phyloP scores from a whole-genome alignment of 768 basidiomycete species.

The Erythrobasidium yunnanense region DNA sequence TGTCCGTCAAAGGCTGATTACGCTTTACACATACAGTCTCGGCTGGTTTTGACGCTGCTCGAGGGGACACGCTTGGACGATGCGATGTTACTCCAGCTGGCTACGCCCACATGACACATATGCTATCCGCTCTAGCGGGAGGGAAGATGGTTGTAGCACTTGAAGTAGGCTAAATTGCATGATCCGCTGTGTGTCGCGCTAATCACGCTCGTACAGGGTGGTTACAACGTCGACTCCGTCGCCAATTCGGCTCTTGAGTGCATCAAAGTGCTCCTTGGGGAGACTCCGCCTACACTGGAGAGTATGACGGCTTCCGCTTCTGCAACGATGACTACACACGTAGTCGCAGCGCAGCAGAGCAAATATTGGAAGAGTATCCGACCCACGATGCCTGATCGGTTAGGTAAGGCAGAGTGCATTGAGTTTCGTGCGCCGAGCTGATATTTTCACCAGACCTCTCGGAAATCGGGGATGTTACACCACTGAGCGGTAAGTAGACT shows the following conservation, averaged over 20 bases:
- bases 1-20: not conserved
- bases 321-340: constrained; percentile 79
- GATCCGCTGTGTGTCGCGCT: not conserved
- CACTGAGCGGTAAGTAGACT: not conserved
- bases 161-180: constrained; percentile 52
- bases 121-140: constrained; percentile 75
- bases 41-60: constrained; percentile 93
- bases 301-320: constrained; percentile 60
- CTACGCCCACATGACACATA: constrained; percentile 97
- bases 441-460: not conserved
- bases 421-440: no score
- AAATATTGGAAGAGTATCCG: constrained; percentile 83
- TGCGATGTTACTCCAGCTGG: constrained; percentile 83
- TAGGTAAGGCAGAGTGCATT: constrained; percentile 57
- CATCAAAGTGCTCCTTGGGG: constrained; percentile 73
- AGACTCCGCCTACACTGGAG: constrained; percentile 64
- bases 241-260: constrained; percentile 79
- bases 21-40: constrained; percentile 55
- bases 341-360: constrained; percentile 75
- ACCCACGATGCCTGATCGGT: constrained; percentile 68
- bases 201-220: constrained; percentile 53
- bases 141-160: constrained; percentile 85
- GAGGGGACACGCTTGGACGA: constrained; percentile 80
- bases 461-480: not conserved
- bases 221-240: constrained; percentile 84